Evolutionary conservation across 768 basidiomycete species (phyloP).

Genomic region (Lactarius quietus): DNA sequence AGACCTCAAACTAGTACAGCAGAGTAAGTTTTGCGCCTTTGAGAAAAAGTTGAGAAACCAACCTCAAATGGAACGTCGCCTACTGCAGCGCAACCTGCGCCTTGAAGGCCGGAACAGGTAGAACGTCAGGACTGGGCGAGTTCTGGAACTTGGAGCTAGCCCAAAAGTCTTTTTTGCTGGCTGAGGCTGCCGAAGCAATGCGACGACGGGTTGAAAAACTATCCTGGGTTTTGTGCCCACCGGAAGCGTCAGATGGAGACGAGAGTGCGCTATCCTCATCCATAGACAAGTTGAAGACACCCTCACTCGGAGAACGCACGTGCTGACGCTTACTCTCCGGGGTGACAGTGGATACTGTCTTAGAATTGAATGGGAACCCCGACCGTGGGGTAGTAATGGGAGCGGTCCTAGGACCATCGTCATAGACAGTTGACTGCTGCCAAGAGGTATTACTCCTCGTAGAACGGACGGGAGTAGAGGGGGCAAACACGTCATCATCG

Average conservation of each 20-base stretch:
- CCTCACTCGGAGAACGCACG: constrained; percentile 63
- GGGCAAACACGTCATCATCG: constrained; percentile 38
- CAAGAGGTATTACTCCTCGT: constrained; percentile 28
- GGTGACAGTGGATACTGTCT: constrained; percentile 39
- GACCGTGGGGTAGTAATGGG: constrained; percentile 39
- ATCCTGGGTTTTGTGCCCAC: constrained; percentile 37
- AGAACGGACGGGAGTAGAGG: constrained; percentile 52
- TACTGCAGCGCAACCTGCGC: constrained; percentile 26
- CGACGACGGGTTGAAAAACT: constrained; percentile 28
- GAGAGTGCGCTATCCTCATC: constrained; percentile 54
- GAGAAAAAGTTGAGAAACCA: not conserved
- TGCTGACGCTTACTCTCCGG: constrained; percentile 41
- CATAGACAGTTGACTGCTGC: constrained; percentile 35
- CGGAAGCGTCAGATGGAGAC: constrained; percentile 39
- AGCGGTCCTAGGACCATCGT: constrained; percentile 47
- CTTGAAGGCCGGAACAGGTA: constrained; percentile 63
- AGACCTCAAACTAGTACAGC: constrained; percentile 32
- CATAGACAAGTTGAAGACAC: constrained; percentile 70
- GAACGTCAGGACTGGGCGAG: constrained; percentile 78
- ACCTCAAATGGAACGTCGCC: constrained; percentile 16
- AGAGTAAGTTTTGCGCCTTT: not conserved
- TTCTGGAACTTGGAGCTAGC: constrained; percentile 85
- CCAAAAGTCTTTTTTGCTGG: constrained; percentile 43
- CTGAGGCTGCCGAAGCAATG: constrained; percentile 19
- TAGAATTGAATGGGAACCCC: constrained; percentile 41